A percentile compares a stretch with the other conserved stretches of the same genome.
These are phyloP conservation scores for Plasmodium relictum DNA, from an alignment of 169 alveolate genomes.

Conservation along the genomic window DNA sequence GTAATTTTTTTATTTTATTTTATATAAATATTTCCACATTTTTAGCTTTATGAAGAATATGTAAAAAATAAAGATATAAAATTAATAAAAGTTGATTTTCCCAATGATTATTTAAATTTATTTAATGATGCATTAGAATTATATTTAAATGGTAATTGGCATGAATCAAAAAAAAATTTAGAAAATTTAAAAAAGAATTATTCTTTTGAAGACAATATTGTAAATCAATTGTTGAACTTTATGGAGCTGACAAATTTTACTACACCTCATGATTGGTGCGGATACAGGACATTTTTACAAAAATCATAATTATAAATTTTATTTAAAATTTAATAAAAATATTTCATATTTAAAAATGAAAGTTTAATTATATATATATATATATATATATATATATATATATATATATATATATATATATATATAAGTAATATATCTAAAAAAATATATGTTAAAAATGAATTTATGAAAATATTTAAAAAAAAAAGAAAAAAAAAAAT, in stretches of 20 bases:
- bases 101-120: conserved; percentile 83
- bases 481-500: too few species aligned
- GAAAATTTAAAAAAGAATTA: conserved; percentile 79
- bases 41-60: conserved; percentile 52
- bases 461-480: too few species aligned
- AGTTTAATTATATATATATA: background rate
- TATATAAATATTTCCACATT: conserved; percentile 1
- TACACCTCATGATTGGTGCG: conserved; percentile 93
- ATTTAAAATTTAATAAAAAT: background rate
- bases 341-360: too few species aligned
- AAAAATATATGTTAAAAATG: background rate
- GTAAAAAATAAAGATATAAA: conserved; percentile 78
- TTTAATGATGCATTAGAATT: conserved; percentile 85
- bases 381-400: background rate
- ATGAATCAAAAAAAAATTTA: conserved; percentile 79
- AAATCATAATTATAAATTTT: conserved; percentile 78
- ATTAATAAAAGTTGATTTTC: conserved; percentile 82
- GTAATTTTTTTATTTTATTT: background rate
- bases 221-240: conserved; percentile 80
- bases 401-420: conserved; percentile 1
- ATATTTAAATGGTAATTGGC: conserved; percentile 91
- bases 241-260: conserved; percentile 82
- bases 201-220: conserved; percentile 89
- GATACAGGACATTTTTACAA: conserved; percentile 89
- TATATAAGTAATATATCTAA: background rate